A percentile compares a stretch with the other conserved stretches of the same genome.
Conservation (phyloP, 2,329 filamentous ascomycete species). For the Beauveria brongniartii region DNA sequence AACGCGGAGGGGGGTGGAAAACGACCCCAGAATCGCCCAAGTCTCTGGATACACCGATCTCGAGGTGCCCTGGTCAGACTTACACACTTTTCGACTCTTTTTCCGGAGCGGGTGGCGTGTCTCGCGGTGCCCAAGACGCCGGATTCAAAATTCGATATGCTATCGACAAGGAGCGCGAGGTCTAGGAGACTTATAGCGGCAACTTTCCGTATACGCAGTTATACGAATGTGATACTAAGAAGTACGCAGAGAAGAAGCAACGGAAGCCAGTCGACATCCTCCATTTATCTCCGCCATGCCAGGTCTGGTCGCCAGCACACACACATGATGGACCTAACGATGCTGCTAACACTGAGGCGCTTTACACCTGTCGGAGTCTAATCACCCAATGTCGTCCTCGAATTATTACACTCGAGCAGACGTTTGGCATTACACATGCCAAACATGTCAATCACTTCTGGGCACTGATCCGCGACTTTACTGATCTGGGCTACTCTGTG, state of each 20-base stretch:
- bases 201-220: slow-evolving; percentile 51
- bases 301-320: slow-evolving; percentile 66
- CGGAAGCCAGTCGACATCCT: slow-evolving; percentile 53
- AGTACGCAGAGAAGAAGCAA: slow-evolving; percentile 36
- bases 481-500: slow-evolving; percentile 58
- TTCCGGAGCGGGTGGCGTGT: slow-evolving; percentile 64
- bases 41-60: background rate
- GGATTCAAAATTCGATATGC: slow-evolving; percentile 54
- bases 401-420: slow-evolving; percentile 72
- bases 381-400: slow-evolving; percentile 54
- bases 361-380: slow-evolving; percentile 46
- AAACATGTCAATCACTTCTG: slow-evolving; percentile 49
- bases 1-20: slow-evolving; percentile 11
- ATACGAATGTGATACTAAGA: slow-evolving; percentile 36
- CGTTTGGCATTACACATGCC: slow-evolving; percentile 54
- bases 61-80: slow-evolving; percentile 26
- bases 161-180: slow-evolving; percentile 53
- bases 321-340: slow-evolving; percentile 61
- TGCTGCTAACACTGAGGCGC: slow-evolving; percentile 56
- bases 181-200: slow-evolving; percentile 46
- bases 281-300: slow-evolving; percentile 72
- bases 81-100: slow-evolving; percentile 68
- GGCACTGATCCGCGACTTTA: slow-evolving; percentile 55
- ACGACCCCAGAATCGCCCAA: background rate
- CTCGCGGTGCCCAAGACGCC: slow-evolving; percentile 49